Percentiles rank a stretch among this genome's conserved stretches.
phyloP scores from a whole-genome alignment of 441 rosid genomes.

The Macaranga tanarius region DNA sequence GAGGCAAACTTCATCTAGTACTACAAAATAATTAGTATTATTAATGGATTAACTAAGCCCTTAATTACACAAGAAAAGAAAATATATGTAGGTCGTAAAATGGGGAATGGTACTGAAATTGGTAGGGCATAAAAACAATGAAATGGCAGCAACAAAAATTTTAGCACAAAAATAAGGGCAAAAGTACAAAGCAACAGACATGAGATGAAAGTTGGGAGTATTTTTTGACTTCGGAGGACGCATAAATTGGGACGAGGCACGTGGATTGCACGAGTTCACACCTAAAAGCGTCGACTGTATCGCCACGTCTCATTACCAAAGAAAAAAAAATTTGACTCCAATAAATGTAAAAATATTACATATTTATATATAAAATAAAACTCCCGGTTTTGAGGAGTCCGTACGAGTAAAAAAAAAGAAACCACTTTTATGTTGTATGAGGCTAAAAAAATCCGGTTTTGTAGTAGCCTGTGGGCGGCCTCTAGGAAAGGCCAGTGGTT shows the following conservation, averaged over 20 bases:
- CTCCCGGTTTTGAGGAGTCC: conserved; percentile 21
- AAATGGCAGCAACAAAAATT: not conserved
- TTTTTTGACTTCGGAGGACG: not conserved
- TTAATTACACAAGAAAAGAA: too few relatives aligned
- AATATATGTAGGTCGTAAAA: too few relatives aligned
- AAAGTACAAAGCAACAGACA: too few relatives aligned
- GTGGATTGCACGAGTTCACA: conserved; percentile 13
- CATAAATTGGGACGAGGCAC: conserved; percentile 15
- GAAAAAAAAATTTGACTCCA: not conserved
- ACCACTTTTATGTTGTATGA: not conserved
- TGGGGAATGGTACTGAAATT: not conserved
- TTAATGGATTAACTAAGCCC: too few relatives aligned
- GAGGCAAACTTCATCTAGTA: too few relatives aligned
- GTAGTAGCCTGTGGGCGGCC: conserved; percentile 18
- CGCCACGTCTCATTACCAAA: conserved; percentile 4
- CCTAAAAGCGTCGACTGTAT: not conserved
- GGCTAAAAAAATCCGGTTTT: not conserved
- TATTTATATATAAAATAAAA: not conserved
- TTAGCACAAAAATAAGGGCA: not conserved
- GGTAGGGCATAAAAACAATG: not conserved
- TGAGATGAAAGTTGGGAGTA: not conserved
- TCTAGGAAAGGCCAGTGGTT: conserved; percentile 16
- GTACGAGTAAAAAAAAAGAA: not conserved
- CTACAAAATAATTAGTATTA: too few relatives aligned
- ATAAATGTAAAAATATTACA: too few relatives aligned